Evolutionary conservation across 2,329 filamentous ascomycete species (phyloP).

Genomic region (Phyllosticta paracitricarpa): DNA sequence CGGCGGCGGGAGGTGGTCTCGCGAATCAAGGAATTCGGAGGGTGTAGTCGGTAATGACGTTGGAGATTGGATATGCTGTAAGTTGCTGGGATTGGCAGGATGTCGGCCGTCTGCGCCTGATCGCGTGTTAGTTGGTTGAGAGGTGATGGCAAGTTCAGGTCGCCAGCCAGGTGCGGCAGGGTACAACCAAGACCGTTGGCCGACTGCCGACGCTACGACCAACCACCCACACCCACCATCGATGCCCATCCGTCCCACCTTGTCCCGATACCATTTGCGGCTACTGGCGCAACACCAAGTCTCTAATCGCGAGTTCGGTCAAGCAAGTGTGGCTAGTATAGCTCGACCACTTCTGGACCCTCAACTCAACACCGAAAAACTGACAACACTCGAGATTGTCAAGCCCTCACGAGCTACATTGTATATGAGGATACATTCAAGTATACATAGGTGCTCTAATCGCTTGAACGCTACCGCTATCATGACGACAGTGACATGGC

Average conservation of each 20-base stretch:
- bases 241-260: neutral
- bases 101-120: neutral
- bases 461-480: neutral
- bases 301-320: neutral
- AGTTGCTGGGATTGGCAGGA: neutral
- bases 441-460: neutral
- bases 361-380: too few relatives aligned
- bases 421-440: neutral
- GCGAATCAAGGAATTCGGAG: neutral
- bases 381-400: too few relatives aligned
- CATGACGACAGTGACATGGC: neutral
- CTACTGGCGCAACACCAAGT: neutral
- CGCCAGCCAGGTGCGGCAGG: neutral
- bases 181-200: neutral
- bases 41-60: neutral
- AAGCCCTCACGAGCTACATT: neutral
- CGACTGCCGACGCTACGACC: neutral
- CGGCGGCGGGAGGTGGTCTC: neutral
- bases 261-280: neutral
- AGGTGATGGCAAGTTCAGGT: neutral
- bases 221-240: too few relatives aligned
- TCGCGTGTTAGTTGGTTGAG: neutral
- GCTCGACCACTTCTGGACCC: too few relatives aligned
- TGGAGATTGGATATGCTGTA: neutral
- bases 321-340: too few relatives aligned